Evolutionary conservation across 495 filamentous ascomycete species (phyloP).

Genomic region (Aspergillus mulundensis): DNA sequence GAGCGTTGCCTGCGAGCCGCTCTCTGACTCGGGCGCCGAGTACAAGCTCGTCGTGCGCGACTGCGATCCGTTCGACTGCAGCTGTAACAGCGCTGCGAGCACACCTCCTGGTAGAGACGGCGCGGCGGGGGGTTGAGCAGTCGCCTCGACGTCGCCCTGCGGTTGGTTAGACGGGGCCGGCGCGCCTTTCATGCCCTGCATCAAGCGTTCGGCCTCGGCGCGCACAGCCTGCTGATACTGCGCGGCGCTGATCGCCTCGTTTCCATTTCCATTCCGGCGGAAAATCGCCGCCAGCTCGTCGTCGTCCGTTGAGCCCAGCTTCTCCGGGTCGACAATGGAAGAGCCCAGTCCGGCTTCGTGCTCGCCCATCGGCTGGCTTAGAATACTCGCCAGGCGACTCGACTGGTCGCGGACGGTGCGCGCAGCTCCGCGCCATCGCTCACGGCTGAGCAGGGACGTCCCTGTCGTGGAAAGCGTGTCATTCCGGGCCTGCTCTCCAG

Average conservation of each 20-base stretch:
- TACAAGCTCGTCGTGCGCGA: slow-evolving; percentile 1
- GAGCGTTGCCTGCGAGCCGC: background rate
- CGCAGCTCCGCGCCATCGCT: slow-evolving; percentile 6
- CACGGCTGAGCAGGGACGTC: background rate
- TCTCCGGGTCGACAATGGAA: background rate
- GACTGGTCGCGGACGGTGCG: slow-evolving; percentile 4
- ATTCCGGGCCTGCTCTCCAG: background rate
- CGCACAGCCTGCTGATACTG: slow-evolving; percentile 3
- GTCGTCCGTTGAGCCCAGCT: slow-evolving; percentile 8
- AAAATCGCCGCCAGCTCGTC: slow-evolving; percentile 5
- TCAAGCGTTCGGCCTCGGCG: slow-evolving; percentile 2
- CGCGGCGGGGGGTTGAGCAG: background rate
- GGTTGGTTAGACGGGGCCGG: background rate
- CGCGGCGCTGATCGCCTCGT: background rate
- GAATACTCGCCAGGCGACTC: background rate
- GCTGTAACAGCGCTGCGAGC: background rate
- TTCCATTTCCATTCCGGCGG: background rate
- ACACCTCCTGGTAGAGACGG: background rate
- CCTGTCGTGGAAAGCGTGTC: background rate
- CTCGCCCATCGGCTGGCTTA: background rate
- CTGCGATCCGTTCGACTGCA: background rate
- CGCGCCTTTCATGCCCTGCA: slow-evolving; percentile 1
- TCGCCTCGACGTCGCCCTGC: background rate
- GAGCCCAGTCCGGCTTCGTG: slow-evolving; percentile 1
- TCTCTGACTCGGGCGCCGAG: background rate